Evolutionary conservation across 108 stramenopile species (phyloP), one percentile per base, ranked within the genome.

Genomic region (Parmales sp.): DNA sequence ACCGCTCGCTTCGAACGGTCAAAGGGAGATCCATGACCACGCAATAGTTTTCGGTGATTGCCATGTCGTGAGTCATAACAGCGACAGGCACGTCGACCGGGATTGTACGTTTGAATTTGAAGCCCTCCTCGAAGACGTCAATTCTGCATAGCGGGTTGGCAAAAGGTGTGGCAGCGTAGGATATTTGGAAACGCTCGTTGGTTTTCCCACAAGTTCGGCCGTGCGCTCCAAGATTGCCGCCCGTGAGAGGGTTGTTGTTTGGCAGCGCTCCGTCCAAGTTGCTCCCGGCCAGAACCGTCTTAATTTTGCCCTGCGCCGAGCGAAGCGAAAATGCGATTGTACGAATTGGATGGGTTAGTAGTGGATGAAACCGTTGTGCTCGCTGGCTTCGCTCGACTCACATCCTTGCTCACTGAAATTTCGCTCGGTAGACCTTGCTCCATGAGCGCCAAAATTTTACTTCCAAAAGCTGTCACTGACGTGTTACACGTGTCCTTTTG

Each of bases 401-500:
- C n/a, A 38, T 74, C 68, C 48, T 49, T 67, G 0, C 2, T 26
- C 39, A 80, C 51, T 44, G 48, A 20, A 48, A 80, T 67, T 50
- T 77, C 80, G 37, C 50, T 39, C 6, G 80, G 76, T 8, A 45
- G 72, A 31, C 72, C 22, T 45, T 80, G 80, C 64, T 80, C 80
- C 80, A 80, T 80, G 29, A 76, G 36, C 0, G 72, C 76, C 49
- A 80, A 34, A 0, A 76, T 45, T 2, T 65, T 26, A 9, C 20
- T 43, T 7, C 70, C 74, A 38, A 46, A 41, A 1, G 38, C 51
- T 0, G 71, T 72, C 43, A 77, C 16, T 31, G 76, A 74, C 1
- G 76, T 81, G 65, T 81, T 77, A 66, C 70, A 70, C 28, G 80
- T 75, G 65, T 81, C 80, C 69, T 77, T 78, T 28, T 72, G 70